A percentile compares a stretch with the other conserved stretches of the same genome.
phyloP scores from a whole-genome alignment of 768 basidiomycete species.

The Mycena albidolilacea region DNA sequence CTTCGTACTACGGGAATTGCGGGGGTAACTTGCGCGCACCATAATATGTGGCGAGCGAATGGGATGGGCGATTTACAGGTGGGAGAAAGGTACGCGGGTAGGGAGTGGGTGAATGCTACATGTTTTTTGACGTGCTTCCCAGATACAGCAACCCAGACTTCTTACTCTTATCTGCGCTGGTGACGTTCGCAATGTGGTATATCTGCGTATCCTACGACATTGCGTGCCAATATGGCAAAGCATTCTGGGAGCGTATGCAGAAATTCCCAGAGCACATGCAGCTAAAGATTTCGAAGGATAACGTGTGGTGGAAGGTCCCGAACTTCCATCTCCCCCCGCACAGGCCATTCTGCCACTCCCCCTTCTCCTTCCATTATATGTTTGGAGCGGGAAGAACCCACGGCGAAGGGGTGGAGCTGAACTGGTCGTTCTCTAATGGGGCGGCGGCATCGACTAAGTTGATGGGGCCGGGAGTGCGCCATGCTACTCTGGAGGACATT shows the following conservation, averaged over 20 bases:
- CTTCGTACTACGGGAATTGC: no score
- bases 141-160: background rate
- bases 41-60: no score
- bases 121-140: background rate
- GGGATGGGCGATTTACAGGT: no score
- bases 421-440: background rate
- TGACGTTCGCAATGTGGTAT: background rate
- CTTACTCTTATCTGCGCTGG: background rate
- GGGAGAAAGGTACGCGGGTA: no score
- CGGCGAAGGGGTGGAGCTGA: no score
- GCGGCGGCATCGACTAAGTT: background rate
- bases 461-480: background rate
- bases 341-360: background rate
- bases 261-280: background rate
- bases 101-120: no score
- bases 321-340: constrained; percentile 3
- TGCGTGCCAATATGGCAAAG: background rate
- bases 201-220: background rate
- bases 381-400: no score
- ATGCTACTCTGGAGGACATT: background rate
- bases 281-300: background rate
- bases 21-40: background rate
- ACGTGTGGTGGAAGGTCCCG: background rate
- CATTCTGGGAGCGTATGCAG: background rate
- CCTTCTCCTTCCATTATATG: background rate